Conservation (phyloP, 306 rosid species). For the Heteromeles arbutifolia region DNA sequence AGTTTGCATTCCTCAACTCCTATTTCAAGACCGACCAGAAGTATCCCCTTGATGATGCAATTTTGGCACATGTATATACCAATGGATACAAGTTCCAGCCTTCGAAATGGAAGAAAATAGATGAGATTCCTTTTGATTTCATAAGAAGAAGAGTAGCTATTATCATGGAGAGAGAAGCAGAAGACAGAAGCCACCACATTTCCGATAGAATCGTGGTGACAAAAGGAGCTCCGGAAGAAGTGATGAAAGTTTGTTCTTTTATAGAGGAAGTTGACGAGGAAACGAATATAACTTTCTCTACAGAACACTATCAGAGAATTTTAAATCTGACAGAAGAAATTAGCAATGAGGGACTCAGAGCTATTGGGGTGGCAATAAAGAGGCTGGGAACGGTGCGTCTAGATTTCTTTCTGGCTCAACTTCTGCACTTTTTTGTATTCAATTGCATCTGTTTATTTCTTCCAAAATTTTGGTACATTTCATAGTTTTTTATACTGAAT, state of each 20-base stretch:
- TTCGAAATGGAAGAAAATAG: conserved; percentile 63
- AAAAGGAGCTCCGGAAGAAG: conserved; percentile 87
- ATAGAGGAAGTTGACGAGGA: conserved; percentile 37
- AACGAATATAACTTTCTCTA: conserved; percentile 27
- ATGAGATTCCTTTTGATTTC: conserved; percentile 89
- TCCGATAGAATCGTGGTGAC: conserved; percentile 49
- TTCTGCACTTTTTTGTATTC: neutral
- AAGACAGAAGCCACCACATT: conserved; percentile 23
- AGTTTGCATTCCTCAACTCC: conserved; percentile 68
- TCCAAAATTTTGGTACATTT: neutral
- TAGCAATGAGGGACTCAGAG: conserved; percentile 73
- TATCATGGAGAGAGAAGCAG: conserved; percentile 45
- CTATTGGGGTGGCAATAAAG: conserved; percentile 70
- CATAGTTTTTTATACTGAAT: too few relatives aligned
- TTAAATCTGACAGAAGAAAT: conserved; percentile 48
- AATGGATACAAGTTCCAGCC: conserved; percentile 75
- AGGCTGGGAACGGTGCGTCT: conserved; percentile 43
- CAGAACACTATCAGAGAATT: conserved; percentile 41
- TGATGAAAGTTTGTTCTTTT: conserved; percentile 55
- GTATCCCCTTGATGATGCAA: conserved; percentile 77
- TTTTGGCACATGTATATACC: conserved; percentile 66
- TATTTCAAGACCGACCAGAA: conserved; percentile 78
- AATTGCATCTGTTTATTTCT: neutral
- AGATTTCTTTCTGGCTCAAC: conserved; percentile 1
- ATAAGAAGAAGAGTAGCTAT: conserved; percentile 74